Conservation (phyloP, 1,139 yeast genomes). For the Kodamaea sp. region DNA sequence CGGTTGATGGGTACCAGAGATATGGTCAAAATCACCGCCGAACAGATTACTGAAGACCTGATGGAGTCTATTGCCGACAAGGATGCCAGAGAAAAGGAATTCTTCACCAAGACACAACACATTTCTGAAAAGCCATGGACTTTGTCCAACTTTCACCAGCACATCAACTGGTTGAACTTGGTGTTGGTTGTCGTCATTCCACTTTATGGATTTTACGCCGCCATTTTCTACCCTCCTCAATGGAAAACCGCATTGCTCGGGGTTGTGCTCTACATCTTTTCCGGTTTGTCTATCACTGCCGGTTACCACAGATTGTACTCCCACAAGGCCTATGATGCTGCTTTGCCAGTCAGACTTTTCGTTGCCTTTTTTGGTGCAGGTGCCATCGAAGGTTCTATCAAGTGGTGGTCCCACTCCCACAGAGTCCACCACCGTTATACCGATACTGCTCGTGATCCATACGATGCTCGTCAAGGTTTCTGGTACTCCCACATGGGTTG, state of each 20-base stretch:
- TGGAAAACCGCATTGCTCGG: constrained; percentile 63
- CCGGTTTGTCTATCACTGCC: constrained; percentile 95
- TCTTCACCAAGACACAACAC: constrained; percentile 55
- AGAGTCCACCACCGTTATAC: constrained; percentile 97
- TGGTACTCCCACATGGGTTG: constrained; percentile 97
- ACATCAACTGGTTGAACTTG: constrained; percentile 91
- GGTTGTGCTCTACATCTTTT: constrained; percentile 59
- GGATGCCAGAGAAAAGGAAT: constrained; percentile 54
- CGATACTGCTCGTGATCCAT: constrained; percentile 95
- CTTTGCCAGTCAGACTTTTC: constrained; percentile 66
- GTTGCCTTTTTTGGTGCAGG: constrained; percentile 91
- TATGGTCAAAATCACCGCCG: constrained; percentile 66
- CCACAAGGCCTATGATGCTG: constrained; percentile 84
- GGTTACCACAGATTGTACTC: constrained; percentile 89
- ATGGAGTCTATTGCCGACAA: constrained; percentile 51
- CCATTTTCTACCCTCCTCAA: constrained; percentile 53
- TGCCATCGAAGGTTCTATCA: constrained; percentile 93
- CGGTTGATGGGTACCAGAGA: constrained; percentile 78
- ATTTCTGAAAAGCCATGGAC: constrained; percentile 96
- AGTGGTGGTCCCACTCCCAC: constrained; percentile 99
- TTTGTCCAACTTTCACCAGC: constrained; percentile 74
- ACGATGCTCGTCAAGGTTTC: constrained; percentile 93
- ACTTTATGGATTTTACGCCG: constrained; percentile 54
- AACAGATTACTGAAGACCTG: constrained; percentile 56
- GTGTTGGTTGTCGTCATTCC: constrained; percentile 79